Conservation (phyloP, 805 yeast species). For the Metschnikowia cubensis region DNA sequence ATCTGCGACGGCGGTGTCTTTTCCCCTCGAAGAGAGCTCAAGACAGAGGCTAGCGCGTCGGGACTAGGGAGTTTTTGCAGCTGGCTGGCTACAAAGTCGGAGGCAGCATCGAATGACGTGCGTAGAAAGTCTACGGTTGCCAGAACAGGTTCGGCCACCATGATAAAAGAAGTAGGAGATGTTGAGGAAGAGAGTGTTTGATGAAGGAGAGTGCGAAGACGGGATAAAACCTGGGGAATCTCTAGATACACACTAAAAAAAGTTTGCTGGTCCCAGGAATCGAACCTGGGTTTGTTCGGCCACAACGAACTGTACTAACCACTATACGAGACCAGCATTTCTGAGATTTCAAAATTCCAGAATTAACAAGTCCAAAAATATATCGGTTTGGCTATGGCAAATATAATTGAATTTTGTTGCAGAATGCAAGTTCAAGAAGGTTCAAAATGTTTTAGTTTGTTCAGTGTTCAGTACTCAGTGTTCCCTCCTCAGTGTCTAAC, state of each 20-base stretch:
- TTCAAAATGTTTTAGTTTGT: no score
- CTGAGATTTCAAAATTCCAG: not conserved
- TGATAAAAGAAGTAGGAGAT: slow-evolving; percentile 4
- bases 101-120: slow-evolving; percentile 19
- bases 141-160: slow-evolving; percentile 46
- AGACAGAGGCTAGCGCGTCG: slow-evolving; percentile 10
- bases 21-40: slow-evolving; percentile 2
- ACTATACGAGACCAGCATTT: slow-evolving; percentile 46
- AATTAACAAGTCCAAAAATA: no score
- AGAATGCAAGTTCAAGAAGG: no score
- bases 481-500: no score
- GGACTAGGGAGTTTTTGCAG: slow-evolving; percentile 22
- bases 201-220: not conserved
- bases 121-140: slow-evolving; percentile 32
- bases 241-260: slow-evolving; percentile 12
- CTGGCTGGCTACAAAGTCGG: slow-evolving; percentile 22
- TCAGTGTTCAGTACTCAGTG: no score
- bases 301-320: slow-evolving; percentile 49
- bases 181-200: not conserved
- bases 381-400: no score
- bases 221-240: no score
- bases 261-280: slow-evolving; percentile 47
- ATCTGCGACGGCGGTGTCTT: slow-evolving; percentile 1
- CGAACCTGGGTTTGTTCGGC: slow-evolving; percentile 50
- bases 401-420: no score